Evolutionary conservation across 805 yeast genomes (phyloP).

Genomic region (Yamadazyma philogaea): DNA sequence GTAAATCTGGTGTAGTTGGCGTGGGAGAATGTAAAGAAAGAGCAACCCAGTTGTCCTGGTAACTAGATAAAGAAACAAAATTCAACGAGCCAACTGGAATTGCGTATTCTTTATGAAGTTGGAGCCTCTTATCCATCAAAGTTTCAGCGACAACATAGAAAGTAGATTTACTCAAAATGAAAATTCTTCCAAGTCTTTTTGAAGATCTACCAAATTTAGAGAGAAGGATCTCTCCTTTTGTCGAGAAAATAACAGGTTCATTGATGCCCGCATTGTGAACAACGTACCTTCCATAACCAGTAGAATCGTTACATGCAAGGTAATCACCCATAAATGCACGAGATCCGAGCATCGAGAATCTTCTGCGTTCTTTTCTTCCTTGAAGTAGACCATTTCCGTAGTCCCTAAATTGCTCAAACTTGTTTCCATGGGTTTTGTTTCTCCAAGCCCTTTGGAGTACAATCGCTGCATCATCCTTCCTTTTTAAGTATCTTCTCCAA

Average conservation of each 20-base stretch:
- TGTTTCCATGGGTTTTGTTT: constrained; percentile 73
- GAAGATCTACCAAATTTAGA: constrained; percentile 94
- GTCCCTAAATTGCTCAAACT: constrained; percentile 81
- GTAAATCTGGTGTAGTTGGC: constrained; percentile 65
- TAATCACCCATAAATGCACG: constrained; percentile 95
- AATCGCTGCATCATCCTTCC: constrained; percentile 83
- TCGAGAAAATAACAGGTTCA: constrained; percentile 73
- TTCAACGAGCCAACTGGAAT: constrained; percentile 59
- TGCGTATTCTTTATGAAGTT: constrained; percentile 59
- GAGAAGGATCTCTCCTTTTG: constrained; percentile 74
- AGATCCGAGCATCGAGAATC: constrained; percentile 81
- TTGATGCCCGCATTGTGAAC: constrained; percentile 64
- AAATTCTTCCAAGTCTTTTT: constrained; percentile 66
- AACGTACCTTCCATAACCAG: constrained; percentile 72
- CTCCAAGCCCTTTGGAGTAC: constrained; percentile 81
- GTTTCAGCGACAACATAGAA: constrained; percentile 74
- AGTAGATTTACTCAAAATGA: constrained; percentile 60
- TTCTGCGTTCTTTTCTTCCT: constrained; percentile 82
- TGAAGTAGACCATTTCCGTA: constrained; percentile 69
- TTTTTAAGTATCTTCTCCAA: constrained; percentile 78
- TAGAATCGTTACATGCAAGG: constrained; percentile 70
- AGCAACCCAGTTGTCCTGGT: constrained; percentile 94
- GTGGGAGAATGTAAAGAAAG: constrained; percentile 49
- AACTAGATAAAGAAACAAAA: constrained; percentile 63
- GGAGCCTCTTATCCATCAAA: constrained; percentile 54